These are phyloP conservation scores for Entophlyctis helioformis DNA, from an alignment of 192 early-diverging fungal genomes.

Conservation along the genomic window DNA sequence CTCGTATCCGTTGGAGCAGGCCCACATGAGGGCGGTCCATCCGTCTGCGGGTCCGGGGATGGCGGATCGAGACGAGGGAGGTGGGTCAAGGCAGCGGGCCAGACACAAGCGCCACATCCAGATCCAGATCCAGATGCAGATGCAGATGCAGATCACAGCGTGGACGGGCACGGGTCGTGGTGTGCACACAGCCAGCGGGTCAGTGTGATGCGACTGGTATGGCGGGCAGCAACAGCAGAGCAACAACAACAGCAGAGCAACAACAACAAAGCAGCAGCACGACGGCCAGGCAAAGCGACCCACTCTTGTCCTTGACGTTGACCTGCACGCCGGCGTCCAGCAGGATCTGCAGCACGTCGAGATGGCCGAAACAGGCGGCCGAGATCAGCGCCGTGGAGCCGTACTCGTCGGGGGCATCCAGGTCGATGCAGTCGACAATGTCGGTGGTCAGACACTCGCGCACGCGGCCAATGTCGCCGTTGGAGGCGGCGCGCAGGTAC, in stretches of 20 bases:
- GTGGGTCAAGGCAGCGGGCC: neutral
- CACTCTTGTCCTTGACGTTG: conserved; percentile 69
- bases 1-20: conserved; percentile 73
- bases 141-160: neutral
- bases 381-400: conserved; percentile 81
- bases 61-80: too few species aligned
- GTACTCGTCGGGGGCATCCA: conserved; percentile 74
- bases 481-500: conserved; percentile 42
- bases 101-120: neutral
- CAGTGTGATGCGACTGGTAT: too few species aligned
- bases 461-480: conserved; percentile 58
- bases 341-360: conserved; percentile 54
- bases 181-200: too few species aligned
- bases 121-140: neutral
- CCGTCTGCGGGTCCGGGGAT: conserved; percentile 28
- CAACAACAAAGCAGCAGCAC: too few species aligned
- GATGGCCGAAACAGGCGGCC: conserved; percentile 77
- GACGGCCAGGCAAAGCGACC: conserved; percentile 10
- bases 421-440: conserved; percentile 47
- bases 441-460: conserved; percentile 44
- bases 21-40: conserved; percentile 93
- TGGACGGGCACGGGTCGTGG: too few species aligned
- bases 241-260: too few species aligned
- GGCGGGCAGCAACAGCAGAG: too few species aligned
- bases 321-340: conserved; percentile 62